Evolutionary conservation across 495 filamentous ascomycete species (phyloP).

Genomic region (Geoglossum glabrum): DNA sequence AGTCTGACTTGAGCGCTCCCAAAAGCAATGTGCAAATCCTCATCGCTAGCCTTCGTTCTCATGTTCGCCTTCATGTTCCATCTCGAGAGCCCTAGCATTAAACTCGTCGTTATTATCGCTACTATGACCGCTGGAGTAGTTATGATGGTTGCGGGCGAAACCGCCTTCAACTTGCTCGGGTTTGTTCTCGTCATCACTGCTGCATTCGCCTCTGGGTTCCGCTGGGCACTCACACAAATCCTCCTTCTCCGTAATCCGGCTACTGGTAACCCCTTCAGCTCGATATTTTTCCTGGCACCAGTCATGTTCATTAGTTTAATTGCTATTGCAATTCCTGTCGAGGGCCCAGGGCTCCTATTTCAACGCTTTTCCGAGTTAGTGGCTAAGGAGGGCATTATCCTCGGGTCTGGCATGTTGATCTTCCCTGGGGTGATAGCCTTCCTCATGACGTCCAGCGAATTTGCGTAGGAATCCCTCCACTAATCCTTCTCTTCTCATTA

Average conservation of each 20-base stretch:
- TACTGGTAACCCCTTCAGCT: slow-evolving; percentile 89
- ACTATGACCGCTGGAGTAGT: slow-evolving; percentile 90
- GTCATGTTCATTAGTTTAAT: slow-evolving; percentile 83
- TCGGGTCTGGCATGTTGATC: slow-evolving; percentile 43
- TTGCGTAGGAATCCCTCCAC: slow-evolving; percentile 27
- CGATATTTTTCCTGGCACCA: slow-evolving; percentile 89
- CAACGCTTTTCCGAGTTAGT: slow-evolving; percentile 41
- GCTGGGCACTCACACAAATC: slow-evolving; percentile 94
- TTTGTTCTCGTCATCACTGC: slow-evolving; percentile 84
- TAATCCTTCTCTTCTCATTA: neutral
- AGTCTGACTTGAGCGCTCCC: neutral
- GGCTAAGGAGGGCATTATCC: slow-evolving; percentile 38
- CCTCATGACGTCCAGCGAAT: slow-evolving; percentile 90
- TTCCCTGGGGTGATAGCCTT: slow-evolving; percentile 90
- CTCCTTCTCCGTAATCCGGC: slow-evolving; percentile 85
- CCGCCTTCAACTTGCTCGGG: slow-evolving; percentile 73
- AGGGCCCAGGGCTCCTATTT: slow-evolving; percentile 49
- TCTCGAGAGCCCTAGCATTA: slow-evolving; percentile 71
- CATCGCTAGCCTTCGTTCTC: slow-evolving; percentile 82
- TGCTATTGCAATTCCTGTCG: slow-evolving; percentile 63
- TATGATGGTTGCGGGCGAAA: slow-evolving; percentile 97
- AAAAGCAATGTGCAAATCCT: slow-evolving; percentile 95
- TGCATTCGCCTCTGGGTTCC: slow-evolving; percentile 88
- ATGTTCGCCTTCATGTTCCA: slow-evolving; percentile 90
- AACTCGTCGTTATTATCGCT: slow-evolving; percentile 66